Conservation (phyloP, 192 early-diverging fungal species). For the Umbelopsis ramanniana region DNA sequence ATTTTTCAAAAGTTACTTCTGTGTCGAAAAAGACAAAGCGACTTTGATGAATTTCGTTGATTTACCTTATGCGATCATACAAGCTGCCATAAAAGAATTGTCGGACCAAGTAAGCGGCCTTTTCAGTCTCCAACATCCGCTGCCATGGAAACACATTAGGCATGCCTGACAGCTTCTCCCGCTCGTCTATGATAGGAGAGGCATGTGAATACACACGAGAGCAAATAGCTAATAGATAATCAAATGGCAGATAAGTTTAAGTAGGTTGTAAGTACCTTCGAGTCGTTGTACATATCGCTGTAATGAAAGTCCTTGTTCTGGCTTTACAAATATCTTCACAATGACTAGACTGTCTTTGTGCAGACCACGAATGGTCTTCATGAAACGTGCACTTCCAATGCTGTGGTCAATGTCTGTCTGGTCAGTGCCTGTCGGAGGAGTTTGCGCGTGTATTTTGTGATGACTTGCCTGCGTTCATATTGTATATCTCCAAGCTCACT, state of each 20-base stretch:
- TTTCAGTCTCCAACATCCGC: constrained; percentile 84
- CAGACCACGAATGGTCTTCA: constrained; percentile 91
- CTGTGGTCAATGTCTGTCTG: constrained; percentile 41
- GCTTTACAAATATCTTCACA: constrained; percentile 94
- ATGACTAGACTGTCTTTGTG: constrained; percentile 84
- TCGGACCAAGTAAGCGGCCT: constrained; percentile 86
- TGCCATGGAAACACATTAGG: constrained; percentile 84
- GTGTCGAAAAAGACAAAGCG: too few species aligned
- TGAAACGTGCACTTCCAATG: constrained; percentile 89
- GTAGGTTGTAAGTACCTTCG: constrained; percentile 48
- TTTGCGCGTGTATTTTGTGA: neutral
- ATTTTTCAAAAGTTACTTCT: neutral
- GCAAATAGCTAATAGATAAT: neutral
- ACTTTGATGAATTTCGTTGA: too few species aligned
- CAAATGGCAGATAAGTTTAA: neutral
- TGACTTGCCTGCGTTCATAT: constrained; percentile 69
- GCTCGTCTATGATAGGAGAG: constrained; percentile 54
- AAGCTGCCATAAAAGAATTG: constrained; percentile 90
- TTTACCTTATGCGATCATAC: constrained; percentile 92
- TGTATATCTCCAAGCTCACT: constrained; percentile 70
- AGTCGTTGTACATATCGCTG: constrained; percentile 55
- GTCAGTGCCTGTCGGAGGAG: constrained; percentile 17
- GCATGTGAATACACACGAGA: neutral
- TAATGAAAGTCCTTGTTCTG: constrained; percentile 65
- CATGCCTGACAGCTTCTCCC: constrained; percentile 63